A percentile compares a stretch with the other conserved stretches of the same genome.
Evolutionary conservation across 345 rosid species (phyloP).

Genomic region (Triadica sebifera): DNA sequence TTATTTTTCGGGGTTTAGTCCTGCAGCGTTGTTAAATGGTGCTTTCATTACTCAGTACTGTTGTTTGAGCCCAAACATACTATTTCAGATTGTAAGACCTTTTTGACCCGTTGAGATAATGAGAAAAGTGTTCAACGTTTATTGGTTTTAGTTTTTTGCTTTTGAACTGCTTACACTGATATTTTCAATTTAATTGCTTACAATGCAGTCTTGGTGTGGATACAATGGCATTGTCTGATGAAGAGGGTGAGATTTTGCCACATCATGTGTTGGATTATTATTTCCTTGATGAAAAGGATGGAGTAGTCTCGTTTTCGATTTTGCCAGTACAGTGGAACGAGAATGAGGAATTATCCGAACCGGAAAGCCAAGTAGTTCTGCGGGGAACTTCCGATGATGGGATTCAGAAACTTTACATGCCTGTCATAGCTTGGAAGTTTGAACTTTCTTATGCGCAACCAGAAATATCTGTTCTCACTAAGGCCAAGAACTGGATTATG

Average conservation of each 20-base stretch:
- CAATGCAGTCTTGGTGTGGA: not conserved
- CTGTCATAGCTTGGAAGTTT: slow-evolving; percentile 21
- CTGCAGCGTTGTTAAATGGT: too few relatives aligned
- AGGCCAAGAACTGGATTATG: slow-evolving; percentile 17
- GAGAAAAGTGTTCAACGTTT: too few relatives aligned
- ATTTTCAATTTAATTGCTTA: not conserved
- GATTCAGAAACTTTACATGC: slow-evolving; percentile 3
- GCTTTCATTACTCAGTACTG: not conserved
- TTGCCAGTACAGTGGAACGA: slow-evolving; percentile 19
- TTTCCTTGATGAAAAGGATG: not conserved
- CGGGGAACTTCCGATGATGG: slow-evolving; percentile 12
- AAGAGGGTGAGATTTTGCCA: slow-evolving; percentile 18
- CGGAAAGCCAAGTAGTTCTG: not conserved
- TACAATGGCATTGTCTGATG: slow-evolving; percentile 18
- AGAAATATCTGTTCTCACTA: slow-evolving; percentile 16
- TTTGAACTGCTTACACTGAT: not conserved
- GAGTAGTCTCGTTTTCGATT: slow-evolving; percentile 3
- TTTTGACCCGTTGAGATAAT: too few relatives aligned
- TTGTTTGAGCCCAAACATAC: too few relatives aligned
- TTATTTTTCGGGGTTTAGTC: too few relatives aligned
- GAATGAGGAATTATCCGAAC: not conserved
- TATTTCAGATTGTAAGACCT: too few relatives aligned
- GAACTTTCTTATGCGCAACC: slow-evolving; percentile 17
- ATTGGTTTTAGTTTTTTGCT: too few relatives aligned
- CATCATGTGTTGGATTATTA: not conserved